Evolutionary conservation across 2,329 filamentous ascomycete genomes (phyloP), one percentile per base, ranked within the genome.

Genomic region (Leptographium radiaticola): DNA sequence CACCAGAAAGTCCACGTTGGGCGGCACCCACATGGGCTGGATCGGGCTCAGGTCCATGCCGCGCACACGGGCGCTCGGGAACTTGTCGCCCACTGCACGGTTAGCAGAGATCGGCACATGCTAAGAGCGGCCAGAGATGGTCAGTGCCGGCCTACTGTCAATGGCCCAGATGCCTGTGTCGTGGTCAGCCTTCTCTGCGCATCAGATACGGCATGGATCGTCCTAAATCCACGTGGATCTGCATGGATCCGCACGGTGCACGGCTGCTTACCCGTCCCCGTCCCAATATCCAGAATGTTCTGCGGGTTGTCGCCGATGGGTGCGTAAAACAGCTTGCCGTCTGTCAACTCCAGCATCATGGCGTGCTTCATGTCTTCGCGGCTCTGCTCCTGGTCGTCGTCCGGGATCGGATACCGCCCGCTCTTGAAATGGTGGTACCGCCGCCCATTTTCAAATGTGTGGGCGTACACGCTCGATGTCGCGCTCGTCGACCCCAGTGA

Each of bases 1-100:
- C 48, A 89, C 75, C 55, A 81, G 80, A 59, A 89, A 90, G 57
- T 81, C 77, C 12, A 88, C 81, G 58, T 89, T 90, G 18, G 77
- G 75, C 0, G 86, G 85, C 1, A 87, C 81, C 52, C 76, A 71
- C 7, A 69, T 67, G 1, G 82, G 81, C 61, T 86, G 53, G 33
- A 55, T 70, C 10, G 67, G 67, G 12, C 65, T 67, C 11, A 71
- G 60, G 58, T 72, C 70, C 59, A 80, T 40, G 31, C 56, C 56
- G 31, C 55, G 50, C n/a, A 58, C 52, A 15, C 51, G 46, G 15
- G 54, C 56, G 40, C 52, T 40, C 18, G 56, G 56, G 31, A 20
- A 56, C 30, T 47, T 33, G 43, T 56, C 52, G 30, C 52, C 56
- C 8, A 55, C 49, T 49, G 34, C 16, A 16, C 15, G 6, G 45